Evolutionary conservation across 345 rosid species (phyloP).

Genomic region (Ceriops decandra): DNA sequence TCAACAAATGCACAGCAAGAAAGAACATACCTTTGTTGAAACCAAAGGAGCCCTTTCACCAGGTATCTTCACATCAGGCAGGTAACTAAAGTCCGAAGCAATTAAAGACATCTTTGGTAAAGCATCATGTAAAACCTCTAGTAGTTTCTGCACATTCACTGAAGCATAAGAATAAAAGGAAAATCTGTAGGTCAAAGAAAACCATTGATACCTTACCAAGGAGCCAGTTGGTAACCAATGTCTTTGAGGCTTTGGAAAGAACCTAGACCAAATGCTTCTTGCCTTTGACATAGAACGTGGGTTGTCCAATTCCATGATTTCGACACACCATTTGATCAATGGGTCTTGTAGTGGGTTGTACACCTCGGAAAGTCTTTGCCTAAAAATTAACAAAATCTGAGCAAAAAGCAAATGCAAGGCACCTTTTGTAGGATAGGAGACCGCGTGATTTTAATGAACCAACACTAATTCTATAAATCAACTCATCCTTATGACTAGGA

Average conservation of each 20-base stretch:
- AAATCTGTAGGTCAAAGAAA: background rate
- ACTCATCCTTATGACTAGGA: background rate
- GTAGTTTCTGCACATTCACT: constrained; percentile 56
- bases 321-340: constrained; percentile 62
- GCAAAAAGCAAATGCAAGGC: constrained; percentile 15
- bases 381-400: constrained; percentile 24
- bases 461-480: constrained; percentile 1
- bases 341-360: constrained; percentile 76
- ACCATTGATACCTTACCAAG: constrained; percentile 51
- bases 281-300: constrained; percentile 33
- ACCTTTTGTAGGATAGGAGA: background rate
- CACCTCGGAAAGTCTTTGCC: constrained; percentile 59
- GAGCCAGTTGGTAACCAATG: constrained; percentile 97
- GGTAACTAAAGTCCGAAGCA: constrained; percentile 91
- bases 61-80: constrained; percentile 86
- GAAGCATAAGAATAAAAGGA: constrained; percentile 10
- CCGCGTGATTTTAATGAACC: constrained; percentile 2
- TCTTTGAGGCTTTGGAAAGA: constrained; percentile 83
- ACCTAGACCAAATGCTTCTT: constrained; percentile 58
- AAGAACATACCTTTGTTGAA: constrained; percentile 69
- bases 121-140: constrained; percentile 73
- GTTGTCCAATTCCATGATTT: constrained; percentile 51
- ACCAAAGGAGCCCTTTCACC: constrained; percentile 97
- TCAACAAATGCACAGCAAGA: background rate
- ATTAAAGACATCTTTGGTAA: constrained; percentile 94